phyloP scores from a whole-genome alignment of 1,284 basidiomycete genomes.

The Termitomyces sp. region DNA sequence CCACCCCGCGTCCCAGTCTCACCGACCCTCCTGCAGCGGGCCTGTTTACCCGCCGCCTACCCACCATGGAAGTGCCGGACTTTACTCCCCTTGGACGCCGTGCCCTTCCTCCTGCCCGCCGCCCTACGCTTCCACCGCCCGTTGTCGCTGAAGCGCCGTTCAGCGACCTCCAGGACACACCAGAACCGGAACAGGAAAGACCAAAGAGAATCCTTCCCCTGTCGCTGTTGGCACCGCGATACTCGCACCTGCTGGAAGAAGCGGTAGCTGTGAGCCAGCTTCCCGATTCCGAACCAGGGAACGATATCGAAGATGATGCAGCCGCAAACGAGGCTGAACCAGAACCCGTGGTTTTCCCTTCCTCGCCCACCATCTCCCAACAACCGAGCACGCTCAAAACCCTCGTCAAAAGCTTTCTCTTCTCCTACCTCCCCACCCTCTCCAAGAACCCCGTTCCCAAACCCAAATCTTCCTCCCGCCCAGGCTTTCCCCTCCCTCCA shows the following conservation, averaged over 20 bases:
- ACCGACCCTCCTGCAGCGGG: neutral
- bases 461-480: slow-evolving; percentile 15
- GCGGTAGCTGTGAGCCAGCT: slow-evolving; percentile 31
- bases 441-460: slow-evolving; percentile 21
- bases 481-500: slow-evolving; percentile 50
- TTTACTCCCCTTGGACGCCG: slow-evolving; percentile 41
- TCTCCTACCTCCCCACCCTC: slow-evolving; percentile 54
- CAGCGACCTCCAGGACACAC: slow-evolving; percentile 18
- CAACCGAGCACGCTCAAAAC: slow-evolving; percentile 25
- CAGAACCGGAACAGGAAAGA: slow-evolving; percentile 9
- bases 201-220: slow-evolving; percentile 27
- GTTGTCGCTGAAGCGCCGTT: slow-evolving; percentile 27
- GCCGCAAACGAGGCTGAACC: neutral
- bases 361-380: neutral
- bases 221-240: slow-evolving; percentile 44
- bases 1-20: slow-evolving; percentile 17
- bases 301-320: neutral
- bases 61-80: slow-evolving; percentile 42
- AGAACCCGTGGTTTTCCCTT: neutral
- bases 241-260: slow-evolving; percentile 54
- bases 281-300: slow-evolving; percentile 9
- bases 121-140: slow-evolving; percentile 23
- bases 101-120: slow-evolving; percentile 17
- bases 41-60: slow-evolving; percentile 15
- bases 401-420: slow-evolving; percentile 48